Conservation (phyloP, 225 moss, liverwort and hornwort genomes). For the Physcomitrellopsis africana region DNA sequence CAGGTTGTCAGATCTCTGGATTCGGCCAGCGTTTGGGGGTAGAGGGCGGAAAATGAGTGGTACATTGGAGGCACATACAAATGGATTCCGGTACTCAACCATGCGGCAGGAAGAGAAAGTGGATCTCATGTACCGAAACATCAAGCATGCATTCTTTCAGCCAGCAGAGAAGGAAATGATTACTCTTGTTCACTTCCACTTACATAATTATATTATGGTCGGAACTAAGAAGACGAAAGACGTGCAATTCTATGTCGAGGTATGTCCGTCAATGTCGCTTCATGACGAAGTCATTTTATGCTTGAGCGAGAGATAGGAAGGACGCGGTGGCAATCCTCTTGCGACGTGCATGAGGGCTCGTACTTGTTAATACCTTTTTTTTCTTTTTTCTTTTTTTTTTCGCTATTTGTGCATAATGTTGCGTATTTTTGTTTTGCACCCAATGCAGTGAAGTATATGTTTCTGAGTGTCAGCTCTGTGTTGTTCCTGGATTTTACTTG, state of each 20-base stretch:
- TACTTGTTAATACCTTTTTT: neutral
- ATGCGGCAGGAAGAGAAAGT: conserved; percentile 97
- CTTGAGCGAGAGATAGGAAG: neutral
- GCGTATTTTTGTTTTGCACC: neutral
- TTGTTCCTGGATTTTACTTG: neutral
- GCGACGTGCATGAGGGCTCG: neutral
- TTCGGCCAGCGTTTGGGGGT: conserved; percentile 94
- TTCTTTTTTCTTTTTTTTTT: too few species aligned
- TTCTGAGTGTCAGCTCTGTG: neutral
- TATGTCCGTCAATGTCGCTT: conserved; percentile 14
- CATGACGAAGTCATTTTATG: too few species aligned
- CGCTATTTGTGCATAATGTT: neutral
- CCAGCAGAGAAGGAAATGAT: conserved; percentile 99
- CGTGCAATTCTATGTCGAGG: conserved; percentile 97
- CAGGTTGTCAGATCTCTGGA: conserved; percentile 94
- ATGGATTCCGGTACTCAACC: conserved; percentile 95
- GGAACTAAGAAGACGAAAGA: conserved; percentile 99
- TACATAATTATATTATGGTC: conserved; percentile 98
- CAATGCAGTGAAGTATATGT: neutral
- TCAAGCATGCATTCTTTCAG: conserved; percentile 99
- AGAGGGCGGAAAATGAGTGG: conserved; percentile 97
- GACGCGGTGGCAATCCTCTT: neutral
- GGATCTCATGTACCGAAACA: conserved; percentile 95
- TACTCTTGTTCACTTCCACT: conserved; percentile 92
- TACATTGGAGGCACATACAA: conserved; percentile 88